phyloP scores from a whole-genome alignment of 208 protist genomes.

The Leptomonas pyrrhocoris region DNA sequence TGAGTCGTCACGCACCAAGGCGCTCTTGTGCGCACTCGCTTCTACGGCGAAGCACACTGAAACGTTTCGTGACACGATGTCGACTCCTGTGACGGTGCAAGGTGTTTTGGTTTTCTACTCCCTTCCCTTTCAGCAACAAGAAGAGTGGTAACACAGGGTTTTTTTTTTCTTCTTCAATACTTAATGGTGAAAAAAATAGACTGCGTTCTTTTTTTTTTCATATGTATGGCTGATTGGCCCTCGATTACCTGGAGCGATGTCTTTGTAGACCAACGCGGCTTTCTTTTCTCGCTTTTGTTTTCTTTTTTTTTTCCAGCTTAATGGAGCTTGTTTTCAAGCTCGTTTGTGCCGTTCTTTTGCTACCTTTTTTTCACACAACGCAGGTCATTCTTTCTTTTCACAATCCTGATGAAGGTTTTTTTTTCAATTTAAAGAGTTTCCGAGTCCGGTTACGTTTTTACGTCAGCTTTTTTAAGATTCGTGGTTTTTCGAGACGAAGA shows the following conservation, averaged over 20 bases:
- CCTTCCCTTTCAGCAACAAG: too few relatives aligned
- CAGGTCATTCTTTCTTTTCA: too few relatives aligned
- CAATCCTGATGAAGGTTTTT: too few relatives aligned
- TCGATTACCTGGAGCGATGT: not conserved
- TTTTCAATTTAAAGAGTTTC: too few relatives aligned
- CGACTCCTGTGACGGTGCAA: not conserved
- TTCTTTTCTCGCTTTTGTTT: constrained; percentile 8
- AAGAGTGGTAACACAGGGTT: not conserved
- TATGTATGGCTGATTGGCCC: not conserved
- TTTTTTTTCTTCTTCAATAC: too few relatives aligned
- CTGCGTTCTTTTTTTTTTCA: not conserved
- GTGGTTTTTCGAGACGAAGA: not conserved
- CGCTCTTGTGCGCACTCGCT: not conserved
- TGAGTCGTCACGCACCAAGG: not conserved
- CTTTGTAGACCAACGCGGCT: not conserved
- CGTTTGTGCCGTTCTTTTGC: not conserved
- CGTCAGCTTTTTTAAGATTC: too few relatives aligned
- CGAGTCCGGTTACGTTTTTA: too few relatives aligned
- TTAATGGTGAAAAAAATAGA: too few relatives aligned
- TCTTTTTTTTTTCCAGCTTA: not conserved
- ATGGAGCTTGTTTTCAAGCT: not conserved
- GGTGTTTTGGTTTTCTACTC: too few relatives aligned
- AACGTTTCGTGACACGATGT: not conserved
- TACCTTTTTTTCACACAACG: too few relatives aligned
- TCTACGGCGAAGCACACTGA: not conserved